Base-by-base conservation (phyloP, 768 basidiomycete species). In the Boletus edulis region DNA sequence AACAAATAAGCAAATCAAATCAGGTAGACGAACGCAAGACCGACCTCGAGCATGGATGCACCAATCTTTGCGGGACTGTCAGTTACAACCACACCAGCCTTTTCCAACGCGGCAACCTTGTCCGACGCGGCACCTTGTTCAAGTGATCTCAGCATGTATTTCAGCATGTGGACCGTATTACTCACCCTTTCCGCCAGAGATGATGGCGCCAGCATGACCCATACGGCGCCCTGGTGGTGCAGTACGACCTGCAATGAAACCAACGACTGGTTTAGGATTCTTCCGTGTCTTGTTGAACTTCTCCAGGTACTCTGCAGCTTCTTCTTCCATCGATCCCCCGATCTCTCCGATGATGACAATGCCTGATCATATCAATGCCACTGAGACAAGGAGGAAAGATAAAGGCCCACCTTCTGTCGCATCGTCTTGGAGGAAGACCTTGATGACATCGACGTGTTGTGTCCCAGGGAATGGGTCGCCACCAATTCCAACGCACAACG, bases 261-360 rank as follows among this genome's bases (percentile, higher is more conserved):
- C 91, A 52, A 99, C 93, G 35, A 98, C 94, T 46, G 97, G 97
- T 75, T 99, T 99, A 54, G 92, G 92, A 61, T 86, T 78, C 52
- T 73, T 73, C 50, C 90, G 82, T 27, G 88, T 93, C 76, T 92
- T 91, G 80, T 99, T 99, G 78, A 91, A 88, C 72, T 82, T 80
- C 70, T 91, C 89, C 52, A 99, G 78, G 75, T 96, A 98, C 63
- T 94, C 97, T 6, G 97, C 97, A 8, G 97, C 97, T 60, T 98
- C 96, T 73, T 99, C 97, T 75, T 99, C 97, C 96, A 98, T 97
- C 9, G 92, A 89, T 20, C 97, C 97, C 59, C 97, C 97, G 63
- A 99, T 99, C 76, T 99, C 97, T 57, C 97, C 97, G 64, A 99
- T 99, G 58, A 98, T 78, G 59, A 99, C 96, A 61, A 99, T 95